Evolutionary conservation across 2,329 filamentous ascomycete species (phyloP), one percentile per base, ranked within the genome.

Genomic region (Colletotrichum zoysiae): DNA sequence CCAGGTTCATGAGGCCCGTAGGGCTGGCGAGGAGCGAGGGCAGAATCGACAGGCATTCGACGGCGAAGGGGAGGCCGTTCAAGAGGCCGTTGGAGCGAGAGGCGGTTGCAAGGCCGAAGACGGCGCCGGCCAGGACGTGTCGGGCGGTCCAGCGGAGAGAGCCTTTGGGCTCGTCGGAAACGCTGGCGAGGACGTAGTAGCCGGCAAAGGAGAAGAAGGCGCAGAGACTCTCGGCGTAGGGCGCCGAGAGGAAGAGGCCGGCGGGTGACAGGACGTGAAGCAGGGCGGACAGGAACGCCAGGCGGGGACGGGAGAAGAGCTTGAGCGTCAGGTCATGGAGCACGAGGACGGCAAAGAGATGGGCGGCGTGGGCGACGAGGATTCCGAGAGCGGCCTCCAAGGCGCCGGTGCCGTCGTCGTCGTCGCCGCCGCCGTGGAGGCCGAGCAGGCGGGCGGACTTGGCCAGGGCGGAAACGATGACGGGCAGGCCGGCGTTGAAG

Each of bases 31-130:
- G 78, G 38, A 90, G 78, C 55, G 83, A 78, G 30, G 80, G 76
- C 1, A 87, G 75, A 11, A 82, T 80, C 20, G 81, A 71, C 8
- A 87, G 59, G 11, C 86, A 84, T 77, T 93, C 91, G 74, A 88
- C 89, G 38, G 92, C 88, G 78, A 97, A 93, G 3, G 95, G 83
- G 3, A 94, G 79, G 12, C 95, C 95, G 78, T 92, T 95, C 16
- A 98, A 84, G 58, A 98, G 83, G 12, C 94, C 96, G 80, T 99
- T 99, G 78, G 92, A 94, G 69, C 96, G 91, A 73, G 97, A 90
- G 1, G 89, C 86, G 0, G 91, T 92, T 0, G 95, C 91, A 20
- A 91, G 76, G 1, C 92, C 93, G 78, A 98, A 95, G 7, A 88
- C 73, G 2, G 90, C 70, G 1, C 93, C 94, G 2, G 94, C 88